Percentiles rank a stretch among this genome's conserved stretches.
Conservation (phyloP, 2,329 filamentous ascomycete species). For the Zarea fungicola region DNA sequence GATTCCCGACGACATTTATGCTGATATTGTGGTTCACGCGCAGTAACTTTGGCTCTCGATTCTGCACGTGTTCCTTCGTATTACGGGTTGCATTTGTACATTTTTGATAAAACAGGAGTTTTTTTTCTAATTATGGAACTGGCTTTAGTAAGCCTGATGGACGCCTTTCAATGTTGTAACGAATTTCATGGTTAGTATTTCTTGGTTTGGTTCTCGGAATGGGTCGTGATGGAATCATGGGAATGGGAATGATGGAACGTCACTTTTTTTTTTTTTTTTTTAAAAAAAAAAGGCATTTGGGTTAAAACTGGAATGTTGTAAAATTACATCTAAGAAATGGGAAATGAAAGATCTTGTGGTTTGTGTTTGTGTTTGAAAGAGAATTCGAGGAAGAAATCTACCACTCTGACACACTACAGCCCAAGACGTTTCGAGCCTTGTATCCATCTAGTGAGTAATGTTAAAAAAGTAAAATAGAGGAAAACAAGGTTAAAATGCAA, state of each 20-base stretch:
- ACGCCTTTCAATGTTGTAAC: not conserved
- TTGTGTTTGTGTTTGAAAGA: too few relatives aligned
- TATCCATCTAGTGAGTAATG: conserved; percentile 2
- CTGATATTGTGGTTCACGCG: conserved; percentile 83
- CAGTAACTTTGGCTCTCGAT: conserved; percentile 42
- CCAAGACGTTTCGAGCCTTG: not conserved
- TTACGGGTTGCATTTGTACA: not conserved
- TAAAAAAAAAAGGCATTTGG: not conserved
- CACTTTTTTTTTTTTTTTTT: not conserved
- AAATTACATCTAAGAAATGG: too few relatives aligned
- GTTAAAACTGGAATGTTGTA: not conserved
- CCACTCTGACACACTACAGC: not conserved
- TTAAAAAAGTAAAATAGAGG: not conserved
- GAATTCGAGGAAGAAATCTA: not conserved
- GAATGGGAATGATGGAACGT: not conserved
- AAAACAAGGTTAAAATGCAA: conserved; percentile 6
- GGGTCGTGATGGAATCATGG: not conserved
- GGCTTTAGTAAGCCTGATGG: not conserved
- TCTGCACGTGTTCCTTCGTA: not conserved
- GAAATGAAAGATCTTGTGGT: not conserved
- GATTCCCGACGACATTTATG: conserved; percentile 86
- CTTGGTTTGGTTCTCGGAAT: not conserved
- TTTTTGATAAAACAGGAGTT: not conserved
- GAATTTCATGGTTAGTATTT: conserved; percentile 2
- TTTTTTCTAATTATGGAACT: not conserved